Conservation (phyloP, 805 yeast genomes). For the Starmerella tilneyi region DNA sequence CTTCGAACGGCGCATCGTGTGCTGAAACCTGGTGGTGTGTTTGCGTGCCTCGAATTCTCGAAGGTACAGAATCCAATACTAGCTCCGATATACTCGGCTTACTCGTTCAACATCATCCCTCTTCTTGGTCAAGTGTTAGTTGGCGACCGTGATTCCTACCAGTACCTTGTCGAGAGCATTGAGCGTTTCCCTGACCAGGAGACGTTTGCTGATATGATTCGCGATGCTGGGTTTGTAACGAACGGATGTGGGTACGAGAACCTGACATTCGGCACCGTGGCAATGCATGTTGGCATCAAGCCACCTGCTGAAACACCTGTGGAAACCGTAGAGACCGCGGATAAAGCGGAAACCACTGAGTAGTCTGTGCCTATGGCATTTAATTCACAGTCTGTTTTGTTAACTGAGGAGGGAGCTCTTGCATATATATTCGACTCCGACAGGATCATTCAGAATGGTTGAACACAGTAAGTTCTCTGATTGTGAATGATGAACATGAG, state of each 20-base stretch:
- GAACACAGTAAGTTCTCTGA: too few species aligned
- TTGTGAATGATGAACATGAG: too few species aligned
- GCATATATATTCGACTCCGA: too few species aligned
- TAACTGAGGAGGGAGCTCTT: too few species aligned
- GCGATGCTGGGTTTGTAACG: constrained; percentile 86
- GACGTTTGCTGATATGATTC: constrained; percentile 79
- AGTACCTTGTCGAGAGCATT: constrained; percentile 90
- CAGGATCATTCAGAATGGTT: too few species aligned
- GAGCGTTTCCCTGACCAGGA: constrained; percentile 87
- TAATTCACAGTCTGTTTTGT: too few species aligned
- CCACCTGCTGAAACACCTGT: constrained; percentile 28
- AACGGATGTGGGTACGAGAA: constrained; percentile 90
- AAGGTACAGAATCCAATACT: constrained; percentile 74
- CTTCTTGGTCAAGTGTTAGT: constrained; percentile 93
- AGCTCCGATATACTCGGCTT: constrained; percentile 70
- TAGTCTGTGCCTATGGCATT: background rate
- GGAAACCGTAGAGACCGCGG: background rate
- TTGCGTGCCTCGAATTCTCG: constrained; percentile 90
- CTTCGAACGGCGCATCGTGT: constrained; percentile 91
- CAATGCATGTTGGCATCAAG: constrained; percentile 91
- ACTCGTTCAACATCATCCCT: constrained; percentile 80
- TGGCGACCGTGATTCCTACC: constrained; percentile 91
- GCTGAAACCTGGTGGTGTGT: constrained; percentile 93
- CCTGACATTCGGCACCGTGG: constrained; percentile 88
- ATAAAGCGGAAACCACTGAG: background rate